These are phyloP conservation scores for Gossypium lobatum DNA, from an alignment of 441 rosid genomes.

Conservation along the genomic window DNA sequence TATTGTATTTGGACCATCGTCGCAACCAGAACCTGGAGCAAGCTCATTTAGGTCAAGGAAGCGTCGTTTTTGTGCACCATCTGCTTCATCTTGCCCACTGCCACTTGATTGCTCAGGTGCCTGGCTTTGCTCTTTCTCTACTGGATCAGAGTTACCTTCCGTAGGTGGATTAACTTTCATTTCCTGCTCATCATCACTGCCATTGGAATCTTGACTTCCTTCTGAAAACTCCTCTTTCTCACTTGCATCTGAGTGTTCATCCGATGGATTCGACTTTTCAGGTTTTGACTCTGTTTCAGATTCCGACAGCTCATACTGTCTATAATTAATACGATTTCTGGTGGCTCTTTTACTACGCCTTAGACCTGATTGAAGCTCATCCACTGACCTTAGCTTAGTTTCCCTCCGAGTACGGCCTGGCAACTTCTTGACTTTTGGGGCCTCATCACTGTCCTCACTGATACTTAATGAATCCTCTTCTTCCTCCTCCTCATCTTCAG, in stretches of 20 bases:
- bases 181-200: constrained; percentile 50
- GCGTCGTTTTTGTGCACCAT: constrained; percentile 53
- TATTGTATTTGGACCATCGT: constrained; percentile 69
- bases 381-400: constrained; percentile 68
- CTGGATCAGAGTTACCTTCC: constrained; percentile 37
- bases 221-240: constrained; percentile 58
- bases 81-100: constrained; percentile 56
- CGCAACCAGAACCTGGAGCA: constrained; percentile 90
- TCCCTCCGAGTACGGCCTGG: constrained; percentile 67
- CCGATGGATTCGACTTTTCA: constrained; percentile 49
- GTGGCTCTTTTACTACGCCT: constrained; percentile 95
- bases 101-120: constrained; percentile 43
- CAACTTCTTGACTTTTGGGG: constrained; percentile 59
- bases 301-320: constrained; percentile 74
- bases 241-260: constrained; percentile 54
- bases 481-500: constrained; percentile 90
- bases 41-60: constrained; percentile 92
- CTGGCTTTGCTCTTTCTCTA: constrained; percentile 39
- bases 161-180: constrained; percentile 42
- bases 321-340: constrained; percentile 63
- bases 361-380: constrained; percentile 69
- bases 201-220: constrained; percentile 67
- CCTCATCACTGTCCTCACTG: constrained; percentile 82
- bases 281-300: constrained; percentile 72
- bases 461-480: constrained; percentile 62